Evolutionary conservation across 140 eudicot genomes (phyloP), one percentile per base, ranked within the genome.

Genomic region (Flaveria floridana): DNA sequence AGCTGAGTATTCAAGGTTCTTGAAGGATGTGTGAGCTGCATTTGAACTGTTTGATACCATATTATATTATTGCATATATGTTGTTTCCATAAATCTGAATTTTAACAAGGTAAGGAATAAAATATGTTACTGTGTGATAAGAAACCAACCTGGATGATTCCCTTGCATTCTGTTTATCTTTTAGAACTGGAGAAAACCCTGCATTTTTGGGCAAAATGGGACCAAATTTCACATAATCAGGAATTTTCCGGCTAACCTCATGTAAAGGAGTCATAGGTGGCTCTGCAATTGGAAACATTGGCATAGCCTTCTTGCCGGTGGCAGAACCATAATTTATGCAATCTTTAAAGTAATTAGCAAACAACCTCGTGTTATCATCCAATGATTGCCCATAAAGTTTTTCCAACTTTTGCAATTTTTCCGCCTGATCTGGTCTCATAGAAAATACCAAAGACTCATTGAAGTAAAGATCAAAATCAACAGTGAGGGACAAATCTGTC

Each of bases 231-330:
- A 91, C 89, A 72, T 82, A 88, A 79, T 91, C 97, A 7, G 92
- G 97, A 81, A 91, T 85, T 19, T 83, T 76, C 7, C 75, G 83
- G 83, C 97, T 86, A 72, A 91, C 83, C 69, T 88, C 97, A 68
- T 86, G 95, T 81, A 91, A 71, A 10, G 97, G 95, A 75, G 97
- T 91, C 92, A 84, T 86, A 8, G 97, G 97, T 12, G 92, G 86
- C 78, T 91, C 97, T 7, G 91, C 95, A 19, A 91, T 91, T 2
- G 97, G 97, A 78, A 91, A 42, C 97, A 91, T 88, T 15, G 95
- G 92, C 28, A 88, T 79, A 25, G 70, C 73, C 82, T 78, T 88
- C 78, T 76, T 86, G 73, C 85, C 70, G 63, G 89, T 81, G 21
- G 81, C 73, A 34, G 87, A 78, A 81, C 82, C 89, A 48, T 79